Evolutionary conservation across 2,329 filamentous ascomycete species (phyloP).

Genomic region (Amauroascus niger): DNA sequence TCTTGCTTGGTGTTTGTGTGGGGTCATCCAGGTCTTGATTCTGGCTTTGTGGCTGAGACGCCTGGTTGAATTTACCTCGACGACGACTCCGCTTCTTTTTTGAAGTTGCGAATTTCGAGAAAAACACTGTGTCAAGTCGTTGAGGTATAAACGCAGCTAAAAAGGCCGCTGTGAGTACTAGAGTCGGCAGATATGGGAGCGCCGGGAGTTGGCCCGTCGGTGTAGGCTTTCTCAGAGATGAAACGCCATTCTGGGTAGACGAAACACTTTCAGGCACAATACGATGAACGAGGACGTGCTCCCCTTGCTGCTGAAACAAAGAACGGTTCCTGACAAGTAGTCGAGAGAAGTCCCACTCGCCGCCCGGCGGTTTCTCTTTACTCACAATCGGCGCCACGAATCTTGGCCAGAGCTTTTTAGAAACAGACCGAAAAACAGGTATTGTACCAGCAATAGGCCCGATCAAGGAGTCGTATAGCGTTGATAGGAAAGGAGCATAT

Average conservation of each 20-base stretch:
- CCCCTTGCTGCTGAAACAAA: slow-evolving; percentile 40
- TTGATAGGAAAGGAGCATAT: slow-evolving; percentile 62
- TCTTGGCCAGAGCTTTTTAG: slow-evolving; percentile 67
- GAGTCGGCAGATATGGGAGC: slow-evolving; percentile 39
- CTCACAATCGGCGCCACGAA: slow-evolving; percentile 70
- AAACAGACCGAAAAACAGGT: slow-evolving; percentile 59
- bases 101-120: slow-evolving; percentile 41
- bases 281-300: slow-evolving; percentile 36
- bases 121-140: slow-evolving; percentile 41
- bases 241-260: slow-evolving; percentile 5
- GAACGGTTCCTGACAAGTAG: slow-evolving; percentile 52
- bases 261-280: slow-evolving; percentile 24
- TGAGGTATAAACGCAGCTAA: slow-evolving; percentile 40
- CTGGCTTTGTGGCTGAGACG: slow-evolving; percentile 10
- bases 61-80: slow-evolving; percentile 23
- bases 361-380: slow-evolving; percentile 47
- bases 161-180: slow-evolving; percentile 41
- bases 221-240: slow-evolving; percentile 13
- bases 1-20: slow-evolving; percentile 26
- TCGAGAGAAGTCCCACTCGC: slow-evolving; percentile 71
- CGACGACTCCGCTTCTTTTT: slow-evolving; percentile 39
- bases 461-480: slow-evolving; percentile 77
- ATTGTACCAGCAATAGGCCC: slow-evolving; percentile 73
- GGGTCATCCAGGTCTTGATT: slow-evolving; percentile 22
- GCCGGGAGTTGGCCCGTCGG: slow-evolving; percentile 23